Base-by-base conservation (phyloP, 2,329 filamentous ascomycete genomes). In the Aspergillus proliferans region DNA sequence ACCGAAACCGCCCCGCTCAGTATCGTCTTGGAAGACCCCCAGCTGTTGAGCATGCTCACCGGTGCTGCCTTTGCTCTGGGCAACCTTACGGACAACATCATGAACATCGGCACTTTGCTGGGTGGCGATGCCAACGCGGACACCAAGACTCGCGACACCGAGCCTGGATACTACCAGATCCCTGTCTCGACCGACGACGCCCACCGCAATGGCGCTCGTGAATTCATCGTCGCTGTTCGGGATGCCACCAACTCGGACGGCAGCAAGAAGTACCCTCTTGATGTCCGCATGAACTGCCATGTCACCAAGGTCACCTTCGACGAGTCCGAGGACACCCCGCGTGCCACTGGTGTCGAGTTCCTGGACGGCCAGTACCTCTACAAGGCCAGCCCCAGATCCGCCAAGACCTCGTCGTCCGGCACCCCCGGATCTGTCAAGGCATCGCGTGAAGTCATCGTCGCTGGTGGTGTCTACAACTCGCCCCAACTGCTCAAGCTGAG, bases 401-500 rank as follows among this genome's bases (percentile, higher is more conserved):
- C 47, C 19, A 40, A 19, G 18, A 24, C n/a, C 12, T 21, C 47
- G 4, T 34, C 44, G 8, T 47, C 50, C 7, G 74, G 75, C 38
- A 65, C 56, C 6, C 57, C 68, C 2, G 74, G 74, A 42, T 65
- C 63, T 39, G 73, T 69, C 36, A 61, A 58, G 8, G 74, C 75
- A 2, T 68, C 63, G n/a, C 64, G 64, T 22, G 75, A 77, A 55
- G 69, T 76, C 33, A 74, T 77, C 52, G 51, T 76, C 36, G 65
- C 72, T 7, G 75, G 62, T 6, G 83, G 83, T 15, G 76, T 80
- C 1, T 85, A 80, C 65, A 82, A 85, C 66, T 77, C 78, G 1
- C 82, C 82, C 6, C 83, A 86, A 63, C 66, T 87, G 2, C 77
- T 87, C 10, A 81, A 83, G 68, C 75, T 85, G 1, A 80, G 74